phyloP scores from a whole-genome alignment of 2,329 filamentous ascomycete genomes.

The Pyricularia grisea region DNA sequence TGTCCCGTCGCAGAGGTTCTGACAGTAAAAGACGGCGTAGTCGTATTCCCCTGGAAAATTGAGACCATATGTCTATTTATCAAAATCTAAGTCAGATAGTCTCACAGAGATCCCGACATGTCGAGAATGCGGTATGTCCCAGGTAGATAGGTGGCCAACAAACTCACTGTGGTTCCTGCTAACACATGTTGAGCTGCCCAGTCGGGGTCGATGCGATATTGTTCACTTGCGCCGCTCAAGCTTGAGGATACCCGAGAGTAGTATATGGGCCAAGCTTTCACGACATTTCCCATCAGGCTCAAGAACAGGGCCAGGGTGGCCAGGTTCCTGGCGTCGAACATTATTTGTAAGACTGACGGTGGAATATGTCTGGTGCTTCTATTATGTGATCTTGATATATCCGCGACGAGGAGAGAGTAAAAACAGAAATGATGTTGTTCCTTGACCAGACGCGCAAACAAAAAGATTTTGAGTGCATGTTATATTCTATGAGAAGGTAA shows the following conservation, averaged over 20 bases:
- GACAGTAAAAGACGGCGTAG: slow-evolving; percentile 1
- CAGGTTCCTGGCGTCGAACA: not conserved
- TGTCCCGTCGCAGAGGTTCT: not conserved
- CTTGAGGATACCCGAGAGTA: not conserved
- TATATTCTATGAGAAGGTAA: not conserved
- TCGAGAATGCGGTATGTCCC: not conserved
- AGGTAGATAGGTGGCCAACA: too few species aligned
- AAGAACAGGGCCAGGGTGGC: not conserved
- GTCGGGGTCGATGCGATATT: not conserved
- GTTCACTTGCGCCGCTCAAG: not conserved
- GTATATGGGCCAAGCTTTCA: not conserved
- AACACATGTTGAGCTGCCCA: not conserved
- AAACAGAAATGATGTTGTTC: not conserved
- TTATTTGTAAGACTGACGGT: not conserved
- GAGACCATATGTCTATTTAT: not conserved
- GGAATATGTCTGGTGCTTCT: not conserved
- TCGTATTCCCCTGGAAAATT: not conserved
- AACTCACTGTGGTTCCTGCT: not conserved
- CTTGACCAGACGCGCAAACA: not conserved
- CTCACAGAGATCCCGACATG: not conserved
- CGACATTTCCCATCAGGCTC: not conserved
- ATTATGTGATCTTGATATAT: not conserved
- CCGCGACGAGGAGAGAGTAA: not conserved
- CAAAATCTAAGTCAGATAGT: not conserved
- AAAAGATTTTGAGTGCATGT: not conserved